A percentile compares a stretch with the other conserved stretches of the same genome.
These are phyloP conservation scores for Spatholobus suberectus DNA, from an alignment of 306 rosid species.

Conservation along the genomic window DNA sequence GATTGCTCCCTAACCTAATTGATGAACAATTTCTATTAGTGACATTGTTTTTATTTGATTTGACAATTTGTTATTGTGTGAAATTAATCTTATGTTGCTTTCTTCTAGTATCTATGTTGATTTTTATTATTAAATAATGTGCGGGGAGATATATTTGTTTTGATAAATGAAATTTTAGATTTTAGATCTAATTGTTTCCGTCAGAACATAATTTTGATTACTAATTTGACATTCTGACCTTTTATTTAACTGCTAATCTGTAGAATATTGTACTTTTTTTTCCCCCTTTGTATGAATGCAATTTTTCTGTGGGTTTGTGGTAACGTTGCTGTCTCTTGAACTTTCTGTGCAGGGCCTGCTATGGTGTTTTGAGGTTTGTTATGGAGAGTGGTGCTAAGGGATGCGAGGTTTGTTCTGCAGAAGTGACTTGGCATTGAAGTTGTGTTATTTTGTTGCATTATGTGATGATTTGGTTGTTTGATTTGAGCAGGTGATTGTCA, in stretches of 20 bases:
- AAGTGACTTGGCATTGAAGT: background rate
- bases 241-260: background rate
- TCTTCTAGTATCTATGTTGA: background rate
- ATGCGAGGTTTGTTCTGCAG: slow-evolving; percentile 56
- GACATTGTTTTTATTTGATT: background rate
- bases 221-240: too few relatives aligned
- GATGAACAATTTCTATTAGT: background rate
- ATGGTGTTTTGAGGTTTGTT: slow-evolving; percentile 81
- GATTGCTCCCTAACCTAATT: background rate
- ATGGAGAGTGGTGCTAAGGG: slow-evolving; percentile 92
- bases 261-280: background rate
- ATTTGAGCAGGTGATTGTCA: slow-evolving; percentile 70
- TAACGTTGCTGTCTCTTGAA: background rate
- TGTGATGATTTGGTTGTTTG: background rate
- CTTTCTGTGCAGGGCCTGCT: slow-evolving; percentile 66
- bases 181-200: background rate
- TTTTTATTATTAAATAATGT: background rate
- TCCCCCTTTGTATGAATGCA: background rate
- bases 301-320: background rate
- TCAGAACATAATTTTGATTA: background rate
- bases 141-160: background rate
- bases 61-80: background rate
- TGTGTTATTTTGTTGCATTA: background rate
- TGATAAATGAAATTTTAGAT: background rate
- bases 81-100: background rate